These are phyloP conservation scores for Nitzschia palea DNA, from an alignment of 108 stramenopile species.

Conservation along the genomic window DNA sequence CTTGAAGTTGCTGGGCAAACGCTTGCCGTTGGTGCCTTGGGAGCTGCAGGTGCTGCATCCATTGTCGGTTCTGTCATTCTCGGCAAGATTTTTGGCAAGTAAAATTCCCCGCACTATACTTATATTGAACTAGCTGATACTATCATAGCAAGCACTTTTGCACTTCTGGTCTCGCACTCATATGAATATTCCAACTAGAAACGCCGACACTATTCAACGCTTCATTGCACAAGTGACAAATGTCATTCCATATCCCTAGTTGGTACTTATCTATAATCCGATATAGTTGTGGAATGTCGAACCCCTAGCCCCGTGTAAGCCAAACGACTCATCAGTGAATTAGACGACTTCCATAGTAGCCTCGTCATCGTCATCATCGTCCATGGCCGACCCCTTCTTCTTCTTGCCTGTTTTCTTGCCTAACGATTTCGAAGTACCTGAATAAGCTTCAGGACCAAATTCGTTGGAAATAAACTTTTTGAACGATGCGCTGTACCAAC, in stretches of 20 bases:
- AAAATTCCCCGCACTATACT: slow-evolving; percentile 10
- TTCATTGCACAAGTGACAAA: too few relatives aligned
- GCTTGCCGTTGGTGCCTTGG: slow-evolving; percentile 66
- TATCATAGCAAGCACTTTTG: too few relatives aligned
- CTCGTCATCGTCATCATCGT: slow-evolving; percentile 26
- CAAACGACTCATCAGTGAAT: too few relatives aligned
- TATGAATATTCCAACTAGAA: too few relatives aligned
- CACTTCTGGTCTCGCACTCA: too few relatives aligned
- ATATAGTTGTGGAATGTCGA: too few relatives aligned
- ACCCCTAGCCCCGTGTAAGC: too few relatives aligned
- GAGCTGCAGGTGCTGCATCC: slow-evolving; percentile 62
- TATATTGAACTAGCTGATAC: too few relatives aligned
- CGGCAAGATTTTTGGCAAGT: slow-evolving; percentile 66
- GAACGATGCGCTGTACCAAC: slow-evolving; percentile 89
- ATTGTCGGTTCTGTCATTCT: slow-evolving; percentile 73
- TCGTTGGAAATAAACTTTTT: slow-evolving; percentile 80
- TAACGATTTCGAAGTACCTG: slow-evolving; percentile 23
- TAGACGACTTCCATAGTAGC: slow-evolving; percentile 21
- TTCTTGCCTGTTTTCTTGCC: slow-evolving; percentile 31
- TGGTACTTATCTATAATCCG: too few relatives aligned
- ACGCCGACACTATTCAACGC: too few relatives aligned
- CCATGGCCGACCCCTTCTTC: slow-evolving; percentile 5
- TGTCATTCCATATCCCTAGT: too few relatives aligned
- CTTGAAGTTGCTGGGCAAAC: slow-evolving; percentile 78
- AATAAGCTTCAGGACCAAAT: slow-evolving; percentile 72